Evolutionary conservation across 208 protist genomes (phyloP).

Genomic region (Histomonas meleagridis): DNA sequence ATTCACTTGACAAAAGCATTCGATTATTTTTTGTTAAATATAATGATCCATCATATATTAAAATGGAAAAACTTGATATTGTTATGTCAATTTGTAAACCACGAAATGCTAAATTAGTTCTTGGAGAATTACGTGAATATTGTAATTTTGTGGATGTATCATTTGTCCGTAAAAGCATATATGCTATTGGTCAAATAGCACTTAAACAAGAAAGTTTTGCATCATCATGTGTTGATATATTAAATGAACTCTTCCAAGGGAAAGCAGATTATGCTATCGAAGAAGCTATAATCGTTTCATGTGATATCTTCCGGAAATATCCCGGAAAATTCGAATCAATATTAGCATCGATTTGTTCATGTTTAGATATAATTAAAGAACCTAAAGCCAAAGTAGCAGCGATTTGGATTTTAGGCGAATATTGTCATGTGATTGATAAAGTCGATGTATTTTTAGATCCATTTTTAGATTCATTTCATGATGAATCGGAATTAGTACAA

Average conservation of each 20-base stretch:
- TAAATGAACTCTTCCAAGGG: constrained; percentile 71
- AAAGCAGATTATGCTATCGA: constrained; percentile 82
- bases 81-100: constrained; percentile 76
- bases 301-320: constrained; percentile 85
- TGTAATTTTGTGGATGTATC: constrained; percentile 84
- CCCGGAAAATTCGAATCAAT: constrained; percentile 61
- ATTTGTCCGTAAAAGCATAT: constrained; percentile 87
- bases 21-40: constrained; percentile 92
- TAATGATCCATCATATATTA: constrained; percentile 94
- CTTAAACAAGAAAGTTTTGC: constrained; percentile 85
- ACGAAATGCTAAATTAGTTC: constrained; percentile 67
- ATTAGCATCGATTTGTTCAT: constrained; percentile 69
- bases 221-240: constrained; percentile 71
- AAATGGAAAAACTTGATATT: constrained; percentile 91
- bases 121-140: constrained; percentile 82
- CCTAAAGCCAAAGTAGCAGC: constrained; percentile 80
- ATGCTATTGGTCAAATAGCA: constrained; percentile 81
- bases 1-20: constrained; percentile 52
- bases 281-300: constrained; percentile 85
- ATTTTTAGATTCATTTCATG: constrained; percentile 82
- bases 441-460: constrained; percentile 39
- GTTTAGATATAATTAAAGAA: constrained; percentile 74
- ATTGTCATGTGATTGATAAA: constrained; percentile 42
- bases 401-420: constrained; percentile 92
- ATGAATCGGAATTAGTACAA: constrained; percentile 75